Conservation (phyloP, 2,329 filamentous ascomycete species). For the Allantophomopsis lycopodina region DNA sequence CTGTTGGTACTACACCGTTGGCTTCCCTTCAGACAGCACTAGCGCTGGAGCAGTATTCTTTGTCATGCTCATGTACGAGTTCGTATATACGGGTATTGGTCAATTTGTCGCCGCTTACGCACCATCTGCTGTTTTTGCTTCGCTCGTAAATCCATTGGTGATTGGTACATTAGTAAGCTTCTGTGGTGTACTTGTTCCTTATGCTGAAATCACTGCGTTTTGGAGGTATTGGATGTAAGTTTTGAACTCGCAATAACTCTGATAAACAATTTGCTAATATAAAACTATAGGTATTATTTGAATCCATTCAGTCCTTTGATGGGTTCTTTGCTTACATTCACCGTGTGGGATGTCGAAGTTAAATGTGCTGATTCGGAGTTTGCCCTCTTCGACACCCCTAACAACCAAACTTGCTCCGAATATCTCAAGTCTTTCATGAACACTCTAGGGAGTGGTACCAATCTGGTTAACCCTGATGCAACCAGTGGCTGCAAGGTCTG, state of each 20-base stretch:
- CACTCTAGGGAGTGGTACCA: conserved; percentile 29
- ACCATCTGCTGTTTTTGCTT: conserved; percentile 44
- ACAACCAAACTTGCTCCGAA: conserved; percentile 38
- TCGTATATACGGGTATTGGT: conserved; percentile 45
- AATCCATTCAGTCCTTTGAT: conserved; percentile 51
- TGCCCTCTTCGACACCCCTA: conserved; percentile 25
- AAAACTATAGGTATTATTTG: conserved; percentile 23
- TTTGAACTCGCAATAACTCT: conserved; percentile 27
- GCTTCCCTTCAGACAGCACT: conserved; percentile 27
- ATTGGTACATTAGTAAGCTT: conserved; percentile 50
- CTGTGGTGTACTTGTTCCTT: conserved; percentile 64
- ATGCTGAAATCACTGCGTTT: conserved; percentile 44
- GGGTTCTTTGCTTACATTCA: conserved; percentile 38
- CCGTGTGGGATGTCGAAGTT: conserved; percentile 35
- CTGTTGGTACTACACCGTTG: conserved; percentile 46
- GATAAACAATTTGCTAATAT: conserved; percentile 28
- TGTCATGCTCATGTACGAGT: conserved; percentile 44
- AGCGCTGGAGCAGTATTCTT: conserved; percentile 38
- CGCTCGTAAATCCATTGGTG: conserved; percentile 40
- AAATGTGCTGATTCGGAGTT: conserved; percentile 35
- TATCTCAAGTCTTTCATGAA: conserved; percentile 41
- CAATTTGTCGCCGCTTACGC: conserved; percentile 51
- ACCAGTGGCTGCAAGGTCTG: conserved; percentile 44
- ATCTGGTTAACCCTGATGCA: conserved; percentile 46
- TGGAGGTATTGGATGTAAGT: conserved; percentile 38